Evolutionary conservation across 164 flowering plant genomes (phyloP).

Genomic region (Kingdonia uniflora): DNA sequence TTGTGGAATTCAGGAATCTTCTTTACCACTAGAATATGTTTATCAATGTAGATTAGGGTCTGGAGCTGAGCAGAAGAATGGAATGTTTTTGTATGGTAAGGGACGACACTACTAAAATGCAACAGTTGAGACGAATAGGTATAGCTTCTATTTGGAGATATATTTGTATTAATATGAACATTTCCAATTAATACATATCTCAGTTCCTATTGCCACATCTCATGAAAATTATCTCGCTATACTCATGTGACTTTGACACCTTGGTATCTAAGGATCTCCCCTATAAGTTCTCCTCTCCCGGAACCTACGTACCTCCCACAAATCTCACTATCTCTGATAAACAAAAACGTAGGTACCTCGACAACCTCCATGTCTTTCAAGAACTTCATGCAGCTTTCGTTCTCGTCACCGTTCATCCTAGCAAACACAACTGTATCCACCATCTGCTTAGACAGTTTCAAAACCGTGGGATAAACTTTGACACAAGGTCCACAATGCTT

Average conservation of each 20-base stretch:
- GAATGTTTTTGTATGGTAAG: no score
- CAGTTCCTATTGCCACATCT: not conserved
- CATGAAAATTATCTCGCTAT: not conserved
- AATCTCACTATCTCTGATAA: constrained; percentile 73
- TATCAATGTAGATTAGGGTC: no score
- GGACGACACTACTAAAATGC: no score
- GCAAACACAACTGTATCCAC: constrained; percentile 71
- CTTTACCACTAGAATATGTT: no score
- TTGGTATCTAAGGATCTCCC: constrained; percentile 90
- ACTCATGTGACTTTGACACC: constrained; percentile 78
- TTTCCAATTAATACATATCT: no score
- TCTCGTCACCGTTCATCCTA: constrained; percentile 96
- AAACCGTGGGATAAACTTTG: constrained; percentile 88
- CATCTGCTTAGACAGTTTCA: constrained; percentile 80
- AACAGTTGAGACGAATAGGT: no score
- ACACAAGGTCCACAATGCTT: constrained; percentile 99
- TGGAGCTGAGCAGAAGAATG: no score
- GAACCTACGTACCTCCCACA: constrained; percentile 91
- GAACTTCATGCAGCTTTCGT: constrained; percentile 83
- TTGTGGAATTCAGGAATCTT: no score
- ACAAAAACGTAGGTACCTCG: constrained; percentile 90
- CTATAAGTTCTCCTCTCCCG: constrained; percentile 91
- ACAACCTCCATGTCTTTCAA: constrained; percentile 81
- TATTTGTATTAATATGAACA: no score
- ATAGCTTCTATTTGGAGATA: no score